phyloP scores from a whole-genome alignment of 176 grass and related monocot genomes.

The Musa itinerans region DNA sequence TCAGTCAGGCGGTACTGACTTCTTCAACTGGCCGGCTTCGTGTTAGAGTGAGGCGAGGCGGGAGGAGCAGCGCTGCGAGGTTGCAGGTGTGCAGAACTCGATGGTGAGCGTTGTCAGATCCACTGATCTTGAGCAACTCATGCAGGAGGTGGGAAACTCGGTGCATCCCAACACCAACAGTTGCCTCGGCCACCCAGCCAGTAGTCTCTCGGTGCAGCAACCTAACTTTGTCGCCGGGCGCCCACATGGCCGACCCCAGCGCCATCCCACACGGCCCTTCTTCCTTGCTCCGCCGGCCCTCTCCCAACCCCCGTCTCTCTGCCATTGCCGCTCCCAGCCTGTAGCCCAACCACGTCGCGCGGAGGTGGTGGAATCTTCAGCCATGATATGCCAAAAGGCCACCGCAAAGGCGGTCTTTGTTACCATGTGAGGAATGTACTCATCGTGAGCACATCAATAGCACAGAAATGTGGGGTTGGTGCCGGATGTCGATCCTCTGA shows the following conservation, averaged over 20 bases:
- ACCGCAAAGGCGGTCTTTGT: background rate
- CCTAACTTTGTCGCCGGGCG: too few species aligned
- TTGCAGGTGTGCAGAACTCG: too few species aligned
- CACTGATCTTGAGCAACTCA: background rate
- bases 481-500: background rate
- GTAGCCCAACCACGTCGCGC: constrained; percentile 3
- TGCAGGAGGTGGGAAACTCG: background rate
- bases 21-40: too few species aligned
- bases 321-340: constrained; percentile 3
- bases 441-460: background rate
- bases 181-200: background rate
- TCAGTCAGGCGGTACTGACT: too few species aligned
- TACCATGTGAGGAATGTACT: background rate
- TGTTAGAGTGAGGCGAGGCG: too few species aligned
- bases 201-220: too few species aligned
- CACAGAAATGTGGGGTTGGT: background rate
- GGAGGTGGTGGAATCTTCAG: background rate
- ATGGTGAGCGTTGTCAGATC: too few species aligned
- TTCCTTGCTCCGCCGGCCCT: background rate
- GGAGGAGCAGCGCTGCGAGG: too few species aligned
- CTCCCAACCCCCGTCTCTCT: background rate
- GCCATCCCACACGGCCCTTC: background rate
- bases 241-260: background rate
- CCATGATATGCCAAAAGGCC: background rate
- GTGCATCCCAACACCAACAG: background rate